phyloP scores from a whole-genome alignment of 140 eudicot species.

The Oenanthe javanica region DNA sequence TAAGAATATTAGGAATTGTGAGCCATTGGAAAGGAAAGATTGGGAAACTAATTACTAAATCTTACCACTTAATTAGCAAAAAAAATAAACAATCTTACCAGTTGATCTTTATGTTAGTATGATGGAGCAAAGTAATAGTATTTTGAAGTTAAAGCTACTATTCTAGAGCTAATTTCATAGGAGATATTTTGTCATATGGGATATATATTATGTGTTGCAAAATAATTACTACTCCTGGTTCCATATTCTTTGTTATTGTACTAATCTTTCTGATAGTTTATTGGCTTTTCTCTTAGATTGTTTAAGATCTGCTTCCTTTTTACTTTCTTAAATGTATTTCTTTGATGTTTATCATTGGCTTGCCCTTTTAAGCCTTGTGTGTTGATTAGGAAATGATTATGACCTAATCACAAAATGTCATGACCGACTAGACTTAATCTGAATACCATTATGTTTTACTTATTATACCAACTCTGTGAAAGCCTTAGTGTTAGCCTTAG shows the following conservation, averaged over 20 bases:
- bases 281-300: neutral
- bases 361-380: neutral
- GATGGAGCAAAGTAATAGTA: neutral
- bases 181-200: neutral
- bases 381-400: neutral
- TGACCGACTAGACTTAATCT: neutral
- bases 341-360: neutral
- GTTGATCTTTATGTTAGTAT: neutral
- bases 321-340: neutral
- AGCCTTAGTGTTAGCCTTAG: neutral
- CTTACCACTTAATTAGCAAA: neutral
- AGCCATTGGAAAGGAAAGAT: neutral
- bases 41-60: neutral
- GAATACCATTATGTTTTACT: neutral
- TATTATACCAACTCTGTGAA: neutral
- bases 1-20: neutral
- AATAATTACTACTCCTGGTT: neutral
- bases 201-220: neutral
- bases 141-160: no score
- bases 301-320: neutral
- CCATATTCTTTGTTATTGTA: neutral
- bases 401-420: neutral
- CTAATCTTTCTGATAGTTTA: neutral
- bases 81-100: no score
- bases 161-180: neutral